Evolutionary conservation across 2,329 filamentous ascomycete species (phyloP).

Genomic region (Botrytis cinerea): DNA sequence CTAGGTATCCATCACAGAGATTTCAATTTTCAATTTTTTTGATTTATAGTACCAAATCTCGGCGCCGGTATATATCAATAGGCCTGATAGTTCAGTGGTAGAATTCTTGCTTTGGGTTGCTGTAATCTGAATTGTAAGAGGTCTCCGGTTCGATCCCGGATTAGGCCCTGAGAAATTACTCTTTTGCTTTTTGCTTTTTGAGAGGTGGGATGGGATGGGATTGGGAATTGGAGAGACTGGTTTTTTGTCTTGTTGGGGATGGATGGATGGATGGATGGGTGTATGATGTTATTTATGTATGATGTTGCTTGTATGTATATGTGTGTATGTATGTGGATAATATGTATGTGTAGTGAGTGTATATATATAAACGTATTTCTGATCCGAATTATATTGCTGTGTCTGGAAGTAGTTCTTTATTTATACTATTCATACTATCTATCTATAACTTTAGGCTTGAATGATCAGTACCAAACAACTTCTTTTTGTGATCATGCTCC

Average conservation of each 20-base stretch:
- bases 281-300: no score
- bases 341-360: no score
- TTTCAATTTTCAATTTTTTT: no score
- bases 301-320: no score
- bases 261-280: no score
- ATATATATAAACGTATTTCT: no score
- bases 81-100: slow-evolving; percentile 17
- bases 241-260: no score
- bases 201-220: no score
- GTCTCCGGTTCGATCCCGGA: slow-evolving; percentile 17
- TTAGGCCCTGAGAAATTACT: not conserved
- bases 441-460: not conserved
- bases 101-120: slow-evolving; percentile 11
- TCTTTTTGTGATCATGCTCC: not conserved
- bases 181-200: not conserved
- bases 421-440: not conserved
- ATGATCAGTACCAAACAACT: not conserved
- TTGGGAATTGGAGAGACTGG: no score
- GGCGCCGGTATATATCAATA: accelerated
- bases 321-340: no score
- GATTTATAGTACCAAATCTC: no score
- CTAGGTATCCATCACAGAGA: not conserved
- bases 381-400: not conserved
- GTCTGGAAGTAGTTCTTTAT: not conserved
- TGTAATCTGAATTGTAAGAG: not conserved